phyloP scores from a whole-genome alignment of 2,329 filamentous ascomycete genomes.

The Penicillium sp. region DNA sequence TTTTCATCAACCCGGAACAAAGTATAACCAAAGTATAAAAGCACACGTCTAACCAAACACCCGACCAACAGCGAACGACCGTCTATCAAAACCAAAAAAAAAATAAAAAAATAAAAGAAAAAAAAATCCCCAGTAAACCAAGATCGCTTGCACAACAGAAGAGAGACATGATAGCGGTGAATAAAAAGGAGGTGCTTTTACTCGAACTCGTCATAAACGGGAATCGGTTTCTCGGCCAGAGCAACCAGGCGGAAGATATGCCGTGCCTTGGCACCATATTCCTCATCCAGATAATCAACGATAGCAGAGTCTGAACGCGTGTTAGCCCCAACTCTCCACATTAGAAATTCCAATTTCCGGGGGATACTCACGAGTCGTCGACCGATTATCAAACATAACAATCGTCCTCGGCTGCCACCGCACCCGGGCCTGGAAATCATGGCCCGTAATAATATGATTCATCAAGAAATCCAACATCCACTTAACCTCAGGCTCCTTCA shows the following conservation, averaged over 20 bases:
- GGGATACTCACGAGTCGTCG: conserved; percentile 47
- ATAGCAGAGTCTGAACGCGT: conserved; percentile 49
- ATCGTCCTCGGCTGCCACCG: conserved; percentile 54
- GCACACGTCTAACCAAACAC: conserved; percentile 5
- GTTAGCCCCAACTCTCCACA: background rate
- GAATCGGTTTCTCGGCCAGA: conserved; percentile 53
- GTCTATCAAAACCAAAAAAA: conserved; percentile 25
- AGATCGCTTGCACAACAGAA: conserved; percentile 5
- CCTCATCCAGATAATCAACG: conserved; percentile 52
- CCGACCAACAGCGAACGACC: conserved; percentile 12
- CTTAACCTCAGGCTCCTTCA: conserved; percentile 51
- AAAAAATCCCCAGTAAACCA: conserved; percentile 1
- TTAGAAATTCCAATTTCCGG: background rate
- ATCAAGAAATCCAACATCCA: conserved; percentile 52
- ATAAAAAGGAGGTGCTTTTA: background rate
- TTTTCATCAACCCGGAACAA: background rate
- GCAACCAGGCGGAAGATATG: conserved; percentile 55
- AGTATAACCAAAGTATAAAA: background rate
- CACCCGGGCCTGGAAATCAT: conserved; percentile 53
- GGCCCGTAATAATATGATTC: conserved; percentile 50
- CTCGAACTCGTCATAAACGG: conserved; percentile 42
- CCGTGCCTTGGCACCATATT: conserved; percentile 49
- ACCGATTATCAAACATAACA: conserved; percentile 55
- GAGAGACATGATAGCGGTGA: background rate
- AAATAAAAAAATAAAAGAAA: conserved; percentile 14